phyloP scores from a whole-genome alignment of 805 yeast species.

The Cyberlindnera mycetangii region DNA sequence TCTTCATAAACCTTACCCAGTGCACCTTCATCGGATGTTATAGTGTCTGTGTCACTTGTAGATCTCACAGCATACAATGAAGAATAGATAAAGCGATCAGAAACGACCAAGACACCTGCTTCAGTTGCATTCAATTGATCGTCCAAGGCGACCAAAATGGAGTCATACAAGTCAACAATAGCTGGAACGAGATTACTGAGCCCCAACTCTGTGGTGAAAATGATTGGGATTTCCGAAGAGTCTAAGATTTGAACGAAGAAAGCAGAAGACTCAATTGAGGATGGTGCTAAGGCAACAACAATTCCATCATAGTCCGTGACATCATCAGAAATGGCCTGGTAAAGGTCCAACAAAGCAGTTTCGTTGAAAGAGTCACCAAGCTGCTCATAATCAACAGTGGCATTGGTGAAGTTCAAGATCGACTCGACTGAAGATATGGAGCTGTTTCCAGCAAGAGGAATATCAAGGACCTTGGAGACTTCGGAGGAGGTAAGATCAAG shows the following conservation, averaged over 20 bases:
- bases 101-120: constrained; percentile 47
- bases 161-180: constrained; percentile 50
- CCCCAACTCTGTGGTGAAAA: constrained; percentile 50
- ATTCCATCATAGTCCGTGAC: constrained; percentile 37
- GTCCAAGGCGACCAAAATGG: constrained; percentile 44
- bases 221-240: constrained; percentile 38
- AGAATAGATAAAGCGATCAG: constrained; percentile 42
- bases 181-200: constrained; percentile 50
- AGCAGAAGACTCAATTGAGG: constrained; percentile 48
- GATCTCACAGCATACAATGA: constrained; percentile 50
- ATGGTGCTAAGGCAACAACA: constrained; percentile 49
- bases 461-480: neutral
- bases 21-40: constrained; percentile 38
- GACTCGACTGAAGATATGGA: constrained; percentile 7
- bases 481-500: neutral
- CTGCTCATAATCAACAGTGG: constrained; percentile 37
- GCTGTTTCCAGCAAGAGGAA: neutral
- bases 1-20: constrained; percentile 47
- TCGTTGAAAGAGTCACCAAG: constrained; percentile 27
- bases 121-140: constrained; percentile 31
- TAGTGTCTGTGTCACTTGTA: constrained; percentile 45
- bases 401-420: constrained; percentile 5
- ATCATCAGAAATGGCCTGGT: constrained; percentile 35
- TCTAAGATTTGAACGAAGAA: constrained; percentile 44
- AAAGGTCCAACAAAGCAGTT: constrained; percentile 30